Evolutionary conservation across 139 green algal genomes (phyloP), one percentile per base, ranked within the genome.

Genomic region (Coccomyxa sp.): DNA sequence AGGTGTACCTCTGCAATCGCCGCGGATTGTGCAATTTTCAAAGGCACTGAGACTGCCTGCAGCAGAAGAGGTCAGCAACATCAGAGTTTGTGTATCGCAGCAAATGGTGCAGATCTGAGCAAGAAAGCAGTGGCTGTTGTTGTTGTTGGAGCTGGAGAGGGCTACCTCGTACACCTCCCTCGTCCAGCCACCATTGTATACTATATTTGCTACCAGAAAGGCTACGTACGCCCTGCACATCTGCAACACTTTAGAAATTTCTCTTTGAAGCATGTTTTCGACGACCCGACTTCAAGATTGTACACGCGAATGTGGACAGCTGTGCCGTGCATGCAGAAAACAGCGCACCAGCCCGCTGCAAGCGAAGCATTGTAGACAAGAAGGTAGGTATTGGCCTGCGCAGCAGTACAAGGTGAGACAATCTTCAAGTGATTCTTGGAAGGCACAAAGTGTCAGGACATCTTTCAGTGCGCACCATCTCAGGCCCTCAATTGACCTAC

Each of bases 1-100:
- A 28, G 25, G 0, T 28, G 66, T 21, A 96, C 89, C 88, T 98
- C 95, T 86, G 97, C 63, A 0, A 98, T 67, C 10, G 96, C 96
- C 11, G 93, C 92, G 12, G 93, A 96, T 82, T 98, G 96, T 9
- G 89, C 90, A 31, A 95, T 82, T 85, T 96, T 96, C 32, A 98
- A 84, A 7, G 94, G 93, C 13, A 93, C 3, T 80, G 93, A 89
- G 0, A 94, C 88, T 21, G 82, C 87, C 91, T 96, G 87, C 31
- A 74, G 21, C 3, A 51, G 38, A 51, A 51, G 3, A 51, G 38
- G 38, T 51, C 38, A 51, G 38, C 7, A 51, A 51, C 7, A 7
- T 51, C 38, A 51, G 38, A 51, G 7, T 51, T n/a, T 7, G 7
- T 51, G 38, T 51, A 51, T 51, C 38, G 3, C 3, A 7, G 38